Conservation (phyloP, 768 basidiomycete species). For the Psilocybe subaeruginosa region DNA sequence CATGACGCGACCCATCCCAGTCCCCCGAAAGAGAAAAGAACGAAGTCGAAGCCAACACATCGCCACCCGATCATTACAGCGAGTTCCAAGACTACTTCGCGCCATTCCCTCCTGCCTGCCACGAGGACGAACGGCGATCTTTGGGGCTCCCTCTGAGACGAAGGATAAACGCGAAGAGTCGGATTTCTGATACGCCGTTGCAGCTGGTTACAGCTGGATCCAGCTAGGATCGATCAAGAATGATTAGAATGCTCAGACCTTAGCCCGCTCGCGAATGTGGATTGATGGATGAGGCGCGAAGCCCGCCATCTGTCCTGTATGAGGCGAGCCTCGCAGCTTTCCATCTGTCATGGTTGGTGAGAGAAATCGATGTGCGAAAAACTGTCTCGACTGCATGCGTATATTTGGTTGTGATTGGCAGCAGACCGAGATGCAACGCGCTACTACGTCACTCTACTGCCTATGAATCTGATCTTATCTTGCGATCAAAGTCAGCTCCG, state of each 20-base stretch:
- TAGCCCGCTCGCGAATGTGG: constrained; percentile 70
- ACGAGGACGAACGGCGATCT: constrained; percentile 38
- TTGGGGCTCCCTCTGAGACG: constrained; percentile 27
- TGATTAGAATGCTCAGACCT: constrained; percentile 79
- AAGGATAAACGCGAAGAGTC: constrained; percentile 31
- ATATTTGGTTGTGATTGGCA: background rate
- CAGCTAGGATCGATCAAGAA: constrained; percentile 66
- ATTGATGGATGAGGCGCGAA: constrained; percentile 19
- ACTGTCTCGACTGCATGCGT: background rate
- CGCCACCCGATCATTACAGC: constrained; percentile 56
- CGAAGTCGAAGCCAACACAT: constrained; percentile 1
- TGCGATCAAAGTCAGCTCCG: no score
- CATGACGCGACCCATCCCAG: constrained; percentile 17
- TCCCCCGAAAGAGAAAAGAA: constrained; percentile 9
- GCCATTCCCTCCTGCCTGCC: constrained; percentile 35
- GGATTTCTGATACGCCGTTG: constrained; percentile 73
- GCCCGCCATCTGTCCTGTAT: constrained; percentile 39
- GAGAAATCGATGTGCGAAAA: background rate
- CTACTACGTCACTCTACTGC: background rate
- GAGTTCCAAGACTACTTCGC: constrained; percentile 52
- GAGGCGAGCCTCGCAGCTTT: constrained; percentile 76
- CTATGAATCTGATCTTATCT: background rate
- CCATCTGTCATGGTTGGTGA: constrained; percentile 31
- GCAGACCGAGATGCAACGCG: background rate
- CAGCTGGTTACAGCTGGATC: constrained; percentile 56